Evolutionary conservation across 1,284 basidiomycete species (phyloP).

Genomic region (Schizopora paradoxa): DNA sequence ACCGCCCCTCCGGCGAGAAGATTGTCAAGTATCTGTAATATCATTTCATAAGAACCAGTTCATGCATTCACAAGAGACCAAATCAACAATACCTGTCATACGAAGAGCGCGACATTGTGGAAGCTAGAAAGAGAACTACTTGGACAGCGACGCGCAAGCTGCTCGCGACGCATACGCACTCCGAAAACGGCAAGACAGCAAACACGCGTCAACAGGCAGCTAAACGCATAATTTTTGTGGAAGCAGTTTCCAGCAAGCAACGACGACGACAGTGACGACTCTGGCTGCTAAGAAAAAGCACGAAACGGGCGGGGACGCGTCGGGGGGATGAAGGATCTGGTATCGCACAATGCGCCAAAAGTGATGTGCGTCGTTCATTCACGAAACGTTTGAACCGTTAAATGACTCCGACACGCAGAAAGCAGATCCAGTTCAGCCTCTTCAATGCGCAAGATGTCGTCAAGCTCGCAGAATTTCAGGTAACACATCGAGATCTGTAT

Average conservation of each 20-base stretch:
- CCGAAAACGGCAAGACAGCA: not conserved
- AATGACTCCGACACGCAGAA: constrained; percentile 44
- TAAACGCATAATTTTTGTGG: too few relatives aligned
- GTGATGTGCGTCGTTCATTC: constrained; percentile 68
- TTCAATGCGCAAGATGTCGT: constrained; percentile 92
- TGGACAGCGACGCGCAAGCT: constrained; percentile 57
- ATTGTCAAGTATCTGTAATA: constrained; percentile 76
- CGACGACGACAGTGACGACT: not conserved
- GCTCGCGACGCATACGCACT: constrained; percentile 36
- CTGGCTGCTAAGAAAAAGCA: not conserved
- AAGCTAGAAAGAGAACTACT: constrained; percentile 8
- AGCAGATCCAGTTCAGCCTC: constrained; percentile 91
- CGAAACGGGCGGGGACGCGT: not conserved
- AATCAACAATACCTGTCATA: constrained; percentile 57
- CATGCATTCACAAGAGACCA: too few relatives aligned
- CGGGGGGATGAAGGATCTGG: constrained; percentile 74
- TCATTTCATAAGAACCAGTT: not conserved
- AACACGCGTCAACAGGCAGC: not conserved
- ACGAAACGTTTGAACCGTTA: not conserved
- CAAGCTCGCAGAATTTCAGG: constrained; percentile 90
- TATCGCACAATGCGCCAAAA: constrained; percentile 85
- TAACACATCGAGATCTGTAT: constrained; percentile 88
- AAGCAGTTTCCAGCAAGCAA: not conserved
- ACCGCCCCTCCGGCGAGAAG: constrained; percentile 89
- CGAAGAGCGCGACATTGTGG: constrained; percentile 74